A percentile compares a stretch with the other conserved stretches of the same genome.
Evolutionary conservation across 192 early-diverging fungal genomes (phyloP).

Genomic region (Entomortierella lignicola): DNA sequence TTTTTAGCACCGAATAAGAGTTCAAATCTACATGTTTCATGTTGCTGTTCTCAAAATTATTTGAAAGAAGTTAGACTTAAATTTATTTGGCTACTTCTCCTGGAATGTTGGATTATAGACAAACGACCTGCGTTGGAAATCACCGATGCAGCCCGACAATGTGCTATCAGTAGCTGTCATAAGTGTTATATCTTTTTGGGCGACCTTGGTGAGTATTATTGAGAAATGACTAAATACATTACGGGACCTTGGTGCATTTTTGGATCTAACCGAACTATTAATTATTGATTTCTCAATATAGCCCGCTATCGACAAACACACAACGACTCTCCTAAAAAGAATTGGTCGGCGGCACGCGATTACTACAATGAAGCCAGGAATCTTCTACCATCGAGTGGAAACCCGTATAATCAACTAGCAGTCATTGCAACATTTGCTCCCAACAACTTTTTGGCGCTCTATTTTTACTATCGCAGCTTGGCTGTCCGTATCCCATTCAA

Average conservation of each 20-base stretch:
- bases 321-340: conserved; percentile 64
- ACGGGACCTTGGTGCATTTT: no score
- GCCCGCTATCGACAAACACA: conserved; percentile 73
- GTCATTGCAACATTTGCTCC: conserved; percentile 70
- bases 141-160: conserved; percentile 38
- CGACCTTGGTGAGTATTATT: conserved; percentile 70
- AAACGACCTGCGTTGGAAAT: conserved; percentile 30
- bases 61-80: no score
- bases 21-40: not conserved
- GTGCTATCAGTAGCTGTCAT: conserved; percentile 58
- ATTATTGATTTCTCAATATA: conserved; percentile 25
- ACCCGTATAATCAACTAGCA: conserved; percentile 82
- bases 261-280: not conserved
- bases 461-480: conserved; percentile 63
- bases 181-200: conserved; percentile 74
- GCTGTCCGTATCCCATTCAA: conserved; percentile 60
- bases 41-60: no score
- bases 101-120: conserved; percentile 9
- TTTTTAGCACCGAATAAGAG: not conserved
- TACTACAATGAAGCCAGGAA: conserved; percentile 74
- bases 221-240: no score
- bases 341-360: conserved; percentile 65
- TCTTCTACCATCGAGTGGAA: conserved; percentile 66
- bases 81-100: not conserved
- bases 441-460: conserved; percentile 60